Evolutionary conservation across 2,329 filamentous ascomycete genomes (phyloP), one percentile per base, ranked within the genome.

Genomic region (Calonectria honghensis): DNA sequence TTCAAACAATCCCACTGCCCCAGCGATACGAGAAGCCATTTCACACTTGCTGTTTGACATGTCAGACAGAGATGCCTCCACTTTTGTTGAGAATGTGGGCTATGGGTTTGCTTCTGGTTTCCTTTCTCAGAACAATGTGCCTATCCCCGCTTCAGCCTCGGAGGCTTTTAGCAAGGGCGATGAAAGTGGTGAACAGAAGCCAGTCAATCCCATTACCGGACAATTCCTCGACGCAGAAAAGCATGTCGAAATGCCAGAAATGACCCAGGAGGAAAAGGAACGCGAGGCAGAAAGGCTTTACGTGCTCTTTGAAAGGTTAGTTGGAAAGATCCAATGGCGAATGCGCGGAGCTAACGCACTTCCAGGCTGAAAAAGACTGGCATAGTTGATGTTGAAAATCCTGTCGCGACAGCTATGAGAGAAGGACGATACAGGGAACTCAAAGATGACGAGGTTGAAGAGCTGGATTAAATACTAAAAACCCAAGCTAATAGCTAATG

Each of bases 101-200:
- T 99, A 98, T 82, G 97, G 97, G 0, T 98, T 95, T 81, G 97
- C 97, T 0, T 95, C 96, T 0, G 97, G 97, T 0, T 98, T 97
- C 82, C 87, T 99, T 20, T 93, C 96, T 86, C 93, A 94, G 76
- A 94, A 96, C 76, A 95, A 97, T 70, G 92, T 98, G 16, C 89
- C 93, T 0, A 88, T 98, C 29, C 95, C 96, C 0, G 89, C 92
- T 73, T 92, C 89, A 70, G 91, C 92, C 1, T 86, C 92, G 13
- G 90, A 93, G 78, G 82, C 80, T 14, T 82, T 84, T 73, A 83
- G 81, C 74, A 81, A 83, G 65, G 72, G 70, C 31, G 77, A 81
- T 48, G n/a, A 79, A 68, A 35, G 81, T 77, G 79, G 84, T 18
- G 76, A 78, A 2, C 81, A 79, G 57, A 87, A 85, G 73, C 83